phyloP scores from a whole-genome alignment of 768 basidiomycete genomes.

The Boletales sp. region DNA sequence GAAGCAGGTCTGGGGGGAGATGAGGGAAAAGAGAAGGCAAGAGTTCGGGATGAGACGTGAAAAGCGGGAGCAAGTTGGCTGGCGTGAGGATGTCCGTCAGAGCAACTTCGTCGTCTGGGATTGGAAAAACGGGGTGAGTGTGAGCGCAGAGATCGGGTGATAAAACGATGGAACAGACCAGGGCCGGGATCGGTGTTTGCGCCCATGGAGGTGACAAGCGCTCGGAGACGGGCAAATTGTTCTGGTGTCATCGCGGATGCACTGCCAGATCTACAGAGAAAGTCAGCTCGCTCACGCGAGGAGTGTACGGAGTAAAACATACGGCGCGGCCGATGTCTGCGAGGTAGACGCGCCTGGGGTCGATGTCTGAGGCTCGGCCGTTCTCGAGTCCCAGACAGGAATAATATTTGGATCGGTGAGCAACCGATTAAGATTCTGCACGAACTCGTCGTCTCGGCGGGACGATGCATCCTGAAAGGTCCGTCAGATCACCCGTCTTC shows the following conservation, averaged over 20 bases:
- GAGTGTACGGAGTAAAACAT: neutral
- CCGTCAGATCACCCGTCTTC: slow-evolving; percentile 1
- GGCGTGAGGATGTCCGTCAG: slow-evolving; percentile 76
- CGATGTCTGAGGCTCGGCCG: slow-evolving; percentile 43
- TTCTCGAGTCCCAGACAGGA: slow-evolving; percentile 52
- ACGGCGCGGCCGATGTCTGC: slow-evolving; percentile 31
- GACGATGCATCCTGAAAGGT: slow-evolving; percentile 57
- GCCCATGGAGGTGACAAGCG: slow-evolving; percentile 47
- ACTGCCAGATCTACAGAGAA: slow-evolving; percentile 8
- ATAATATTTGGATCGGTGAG: slow-evolving; percentile 63
- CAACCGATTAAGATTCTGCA: slow-evolving; percentile 65
- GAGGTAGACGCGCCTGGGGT: slow-evolving; percentile 30
- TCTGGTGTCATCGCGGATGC: slow-evolving; percentile 45
- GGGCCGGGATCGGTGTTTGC: slow-evolving; percentile 24
- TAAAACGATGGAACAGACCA: slow-evolving; percentile 6
- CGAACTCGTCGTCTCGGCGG: slow-evolving; percentile 69
- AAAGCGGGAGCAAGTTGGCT: slow-evolving; percentile 66
- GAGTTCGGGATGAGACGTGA: slow-evolving; percentile 65
- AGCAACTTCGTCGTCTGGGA: slow-evolving; percentile 47
- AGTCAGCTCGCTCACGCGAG: neutral
- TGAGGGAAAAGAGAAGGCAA: slow-evolving; percentile 72
- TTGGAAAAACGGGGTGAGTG: neutral
- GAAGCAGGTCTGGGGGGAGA: slow-evolving; percentile 68
- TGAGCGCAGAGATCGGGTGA: too few relatives aligned
- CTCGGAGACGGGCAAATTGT: slow-evolving; percentile 59